phyloP scores from a whole-genome alignment of 2,329 filamentous ascomycete species.

The Penicillium sclerotigenum region DNA sequence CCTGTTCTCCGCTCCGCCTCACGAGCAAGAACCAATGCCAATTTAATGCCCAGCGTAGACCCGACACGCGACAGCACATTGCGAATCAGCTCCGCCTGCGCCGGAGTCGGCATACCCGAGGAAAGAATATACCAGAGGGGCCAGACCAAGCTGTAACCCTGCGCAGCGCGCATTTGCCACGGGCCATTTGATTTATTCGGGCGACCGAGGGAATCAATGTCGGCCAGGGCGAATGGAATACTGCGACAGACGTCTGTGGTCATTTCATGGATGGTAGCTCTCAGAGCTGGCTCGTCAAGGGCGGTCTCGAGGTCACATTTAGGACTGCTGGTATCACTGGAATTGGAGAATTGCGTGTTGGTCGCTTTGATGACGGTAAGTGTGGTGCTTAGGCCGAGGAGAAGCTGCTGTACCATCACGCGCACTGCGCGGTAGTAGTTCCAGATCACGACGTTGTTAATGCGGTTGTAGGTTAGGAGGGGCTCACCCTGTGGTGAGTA shows the following conservation, averaged over 20 bases:
- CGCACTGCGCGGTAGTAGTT: constrained; percentile 37
- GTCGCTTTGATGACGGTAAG: constrained; percentile 16
- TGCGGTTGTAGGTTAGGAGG: constrained; percentile 34
- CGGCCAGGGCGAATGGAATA: constrained; percentile 33
- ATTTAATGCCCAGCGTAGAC: constrained; percentile 34
- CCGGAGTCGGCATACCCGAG: constrained; percentile 32
- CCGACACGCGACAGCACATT: constrained; percentile 29
- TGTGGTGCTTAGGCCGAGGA: constrained; percentile 25
- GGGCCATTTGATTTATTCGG: constrained; percentile 14
- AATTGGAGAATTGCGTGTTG: constrained; percentile 4
- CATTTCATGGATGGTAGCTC: constrained; percentile 30
- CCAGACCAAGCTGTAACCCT: constrained; percentile 36
- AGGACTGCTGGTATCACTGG: not conserved
- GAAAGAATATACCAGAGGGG: constrained; percentile 39
- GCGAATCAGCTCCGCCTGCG: constrained; percentile 30
- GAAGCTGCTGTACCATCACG: constrained; percentile 32
- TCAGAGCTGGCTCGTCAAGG: constrained; percentile 13
- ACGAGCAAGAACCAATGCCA: constrained; percentile 32
- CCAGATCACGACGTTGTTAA: constrained; percentile 32
- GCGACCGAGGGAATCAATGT: constrained; percentile 34
- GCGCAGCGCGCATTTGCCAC: constrained; percentile 29
- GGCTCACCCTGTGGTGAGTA: constrained; percentile 29
- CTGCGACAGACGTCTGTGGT: constrained; percentile 36
- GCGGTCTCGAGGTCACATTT: not conserved
- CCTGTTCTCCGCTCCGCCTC: constrained; percentile 10